Evolutionary conservation across 2,329 filamentous ascomycete genomes (phyloP), one percentile per base, ranked within the genome.

Genomic region (Colletotrichum sublineola): DNA sequence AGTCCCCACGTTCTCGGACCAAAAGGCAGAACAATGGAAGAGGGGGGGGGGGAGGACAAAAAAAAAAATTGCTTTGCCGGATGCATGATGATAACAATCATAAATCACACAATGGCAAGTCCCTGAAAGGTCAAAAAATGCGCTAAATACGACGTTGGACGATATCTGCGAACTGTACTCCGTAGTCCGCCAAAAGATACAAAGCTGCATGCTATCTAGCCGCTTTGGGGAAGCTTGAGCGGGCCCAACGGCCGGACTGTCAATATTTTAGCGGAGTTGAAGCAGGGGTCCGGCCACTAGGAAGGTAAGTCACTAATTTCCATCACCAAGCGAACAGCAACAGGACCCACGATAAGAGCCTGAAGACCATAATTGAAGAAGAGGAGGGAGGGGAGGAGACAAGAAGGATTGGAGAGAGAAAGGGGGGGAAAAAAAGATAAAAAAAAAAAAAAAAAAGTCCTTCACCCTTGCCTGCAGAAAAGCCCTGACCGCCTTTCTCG

Each of bases 261-360:
- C 55, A 62, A 60, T 42, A 55, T 53, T 55, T 15, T 46, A 55
- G 53, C 33, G 69, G 69, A 55, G 53, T 40, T 14, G 15, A 7
- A 20, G n/a, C 69, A 69, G 55, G 69, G 69, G 60, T 60, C 31
- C 38, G 50, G n/a, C 69, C 69, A 72, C 65, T 73, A 33, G 58
- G 15, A 53, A 24, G 50, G 55, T 56, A 56, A 48, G n/a, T 31
- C 56, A 38, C 56, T 73, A 65, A 72, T 74, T 74, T 70, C 62
- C 56, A 72, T 74, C 74, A 68, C 68, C 66, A 68, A 72, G 66
- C 67, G 72, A 75, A 68, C 72, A 55, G 24, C 67, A 33, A 38
- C 44, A 7, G 40, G 67, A 56, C 61, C 71, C 71, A 71, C 63
- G 62, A 70, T 66, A 56, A 58, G 11, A 31, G 48, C 62, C 33